Evolutionary conservation across 2,329 filamentous ascomycete species (phyloP), one percentile per base, ranked within the genome.

Genomic region (Ramichloridium luteum): DNA sequence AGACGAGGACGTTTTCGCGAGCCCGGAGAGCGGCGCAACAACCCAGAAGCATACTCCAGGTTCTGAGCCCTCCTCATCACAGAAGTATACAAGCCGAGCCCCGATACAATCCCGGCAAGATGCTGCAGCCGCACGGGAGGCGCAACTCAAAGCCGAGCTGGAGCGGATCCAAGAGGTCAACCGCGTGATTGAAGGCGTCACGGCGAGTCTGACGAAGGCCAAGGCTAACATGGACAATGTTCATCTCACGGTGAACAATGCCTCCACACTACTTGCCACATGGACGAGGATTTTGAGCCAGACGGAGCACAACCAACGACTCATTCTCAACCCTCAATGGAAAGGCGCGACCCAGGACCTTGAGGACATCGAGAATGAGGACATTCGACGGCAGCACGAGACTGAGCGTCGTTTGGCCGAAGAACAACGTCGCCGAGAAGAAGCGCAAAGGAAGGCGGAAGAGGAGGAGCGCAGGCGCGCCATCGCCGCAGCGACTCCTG

Each of bases 211-310:
- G 13, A 72, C 80, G 44, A 73, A 74, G 40, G 77, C 80, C 14
- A 78, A 74, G 49, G 71, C 68, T 34, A 86, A 86, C 56, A 90
- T 90, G 81, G 66, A 74, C 48, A 92, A 80, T 14, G 86, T 96
- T 20, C 80, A 80, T 32, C 71, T 72, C 39, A 94, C 90, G 3
- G 85, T 96, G 25, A 71, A 72, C 44, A 88, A 86, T 34, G 85
- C 90, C 3, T 92, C 86, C 10, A 81, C 80, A 1, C 71, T 98
- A 10, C 74, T 98, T 17, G 85, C 92, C 48, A 93, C 86, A 11
- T 98, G 88, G 88, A 93, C 85, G 6, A 77, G 85, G 31, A 94
- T 98, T 44, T 72, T 98, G 9, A 90, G 84, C 5, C 90, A 98
- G 58, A 94, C 90, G 4, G 90, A 98, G 59, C 90, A 98, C 59